These are phyloP conservation scores for Cyphellophora europaea DNA, from an alignment of 2,329 filamentous ascomycete species.

Conservation along the genomic window DNA sequence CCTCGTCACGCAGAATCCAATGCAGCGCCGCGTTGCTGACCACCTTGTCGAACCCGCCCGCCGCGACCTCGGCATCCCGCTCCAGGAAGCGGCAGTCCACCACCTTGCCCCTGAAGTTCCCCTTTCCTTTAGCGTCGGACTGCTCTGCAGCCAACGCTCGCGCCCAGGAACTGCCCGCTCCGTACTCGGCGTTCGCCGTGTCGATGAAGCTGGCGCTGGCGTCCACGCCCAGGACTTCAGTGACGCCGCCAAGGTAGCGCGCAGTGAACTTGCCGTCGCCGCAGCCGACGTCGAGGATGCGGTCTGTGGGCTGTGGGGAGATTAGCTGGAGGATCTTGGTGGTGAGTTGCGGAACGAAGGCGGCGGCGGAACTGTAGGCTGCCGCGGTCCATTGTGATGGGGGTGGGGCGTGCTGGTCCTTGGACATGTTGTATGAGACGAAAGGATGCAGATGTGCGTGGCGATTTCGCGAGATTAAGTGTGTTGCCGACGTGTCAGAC, in stretches of 20 bases:
- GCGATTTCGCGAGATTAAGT: too few species aligned
- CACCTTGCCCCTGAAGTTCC: constrained; percentile 23
- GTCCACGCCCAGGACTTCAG: constrained; percentile 49
- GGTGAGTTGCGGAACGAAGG: constrained; percentile 55
- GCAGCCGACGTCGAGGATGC: constrained; percentile 55
- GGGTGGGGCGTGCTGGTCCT: too few species aligned
- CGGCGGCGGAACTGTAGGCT: constrained; percentile 54
- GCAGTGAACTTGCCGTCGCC: constrained; percentile 54
- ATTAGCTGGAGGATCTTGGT: constrained; percentile 51
- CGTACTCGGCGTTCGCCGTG: constrained; percentile 38
- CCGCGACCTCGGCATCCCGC: constrained; percentile 16
- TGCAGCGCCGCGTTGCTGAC: constrained; percentile 59
- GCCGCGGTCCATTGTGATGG: too few species aligned
- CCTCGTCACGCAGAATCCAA: constrained; percentile 49
- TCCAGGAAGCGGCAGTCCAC: constrained; percentile 28
- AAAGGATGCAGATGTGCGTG: too few species aligned
- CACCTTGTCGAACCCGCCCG: constrained; percentile 39
- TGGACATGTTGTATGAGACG: too few species aligned
- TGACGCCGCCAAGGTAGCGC: constrained; percentile 41
- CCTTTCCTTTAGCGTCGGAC: constrained; percentile 27
- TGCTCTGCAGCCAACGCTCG: too few species aligned
- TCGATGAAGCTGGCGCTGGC: constrained; percentile 51
- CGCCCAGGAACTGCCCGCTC: constrained; percentile 6
- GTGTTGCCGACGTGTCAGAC: too few species aligned
- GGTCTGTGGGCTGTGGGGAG: constrained; percentile 48